Conservation (phyloP, 176 grass and related monocot genomes). For the Ensete glaucum region DNA sequence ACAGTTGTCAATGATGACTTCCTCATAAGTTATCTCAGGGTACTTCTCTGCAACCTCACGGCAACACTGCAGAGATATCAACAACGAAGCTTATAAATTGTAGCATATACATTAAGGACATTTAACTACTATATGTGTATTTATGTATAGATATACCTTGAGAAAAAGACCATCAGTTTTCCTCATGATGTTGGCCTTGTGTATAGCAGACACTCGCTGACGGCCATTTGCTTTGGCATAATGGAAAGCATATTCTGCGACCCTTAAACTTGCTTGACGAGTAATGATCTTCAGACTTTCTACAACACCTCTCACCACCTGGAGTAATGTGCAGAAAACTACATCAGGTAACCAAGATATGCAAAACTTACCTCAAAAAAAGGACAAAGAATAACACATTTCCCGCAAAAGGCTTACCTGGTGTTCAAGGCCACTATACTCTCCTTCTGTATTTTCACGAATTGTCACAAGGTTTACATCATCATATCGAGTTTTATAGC, state of each 20-base stretch:
- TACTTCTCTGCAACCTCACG: slow-evolving; percentile 92
- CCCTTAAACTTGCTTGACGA: slow-evolving; percentile 87
- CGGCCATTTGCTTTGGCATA: slow-evolving; percentile 79
- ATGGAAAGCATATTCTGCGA: slow-evolving; percentile 96
- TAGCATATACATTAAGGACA: no score
- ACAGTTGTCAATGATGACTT: slow-evolving; percentile 96
- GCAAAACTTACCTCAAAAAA: background rate
- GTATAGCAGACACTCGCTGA: slow-evolving; percentile 82
- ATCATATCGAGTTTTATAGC: slow-evolving; percentile 95
- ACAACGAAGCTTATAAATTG: background rate
- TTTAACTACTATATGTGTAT: background rate
- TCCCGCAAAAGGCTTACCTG: slow-evolving; percentile 36
- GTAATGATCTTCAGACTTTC: slow-evolving; percentile 99
- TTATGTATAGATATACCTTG: slow-evolving; percentile 40
- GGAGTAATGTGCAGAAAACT: background rate
- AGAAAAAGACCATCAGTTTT: slow-evolving; percentile 97
- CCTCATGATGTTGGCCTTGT: slow-evolving; percentile 98
- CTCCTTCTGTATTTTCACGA: slow-evolving; percentile 95
- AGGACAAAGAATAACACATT: background rate
- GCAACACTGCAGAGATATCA: slow-evolving; percentile 58
- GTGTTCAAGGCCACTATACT: slow-evolving; percentile 97
- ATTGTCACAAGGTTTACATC: slow-evolving; percentile 94
- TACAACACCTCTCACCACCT: slow-evolving; percentile 95
- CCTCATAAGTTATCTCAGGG: slow-evolving; percentile 86
- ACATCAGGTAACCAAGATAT: no score